A percentile compares a stretch with the other conserved stretches of the same genome.
Evolutionary conservation across 140 eudicot species (phyloP).

Genomic region (Oenanthe javanica): DNA sequence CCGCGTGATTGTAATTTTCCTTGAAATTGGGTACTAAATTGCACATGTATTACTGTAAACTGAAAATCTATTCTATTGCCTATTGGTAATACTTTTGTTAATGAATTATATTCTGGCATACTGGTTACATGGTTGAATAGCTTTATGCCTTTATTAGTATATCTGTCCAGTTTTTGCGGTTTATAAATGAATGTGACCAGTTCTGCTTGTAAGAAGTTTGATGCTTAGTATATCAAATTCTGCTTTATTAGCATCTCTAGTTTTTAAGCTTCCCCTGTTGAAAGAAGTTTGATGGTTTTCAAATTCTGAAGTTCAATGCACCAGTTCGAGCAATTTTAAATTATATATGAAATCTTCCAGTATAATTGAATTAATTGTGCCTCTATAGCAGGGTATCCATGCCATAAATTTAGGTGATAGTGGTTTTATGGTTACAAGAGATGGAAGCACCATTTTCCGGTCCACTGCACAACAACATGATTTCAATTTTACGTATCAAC

Average conservation of each 20-base stretch:
- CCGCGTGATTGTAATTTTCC: background rate
- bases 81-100: background rate
- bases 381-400: slow-evolving; percentile 59
- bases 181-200: too few relatives aligned
- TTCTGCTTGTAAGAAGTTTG: too few relatives aligned
- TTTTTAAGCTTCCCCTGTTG: background rate
- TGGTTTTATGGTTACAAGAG: slow-evolving; percentile 89
- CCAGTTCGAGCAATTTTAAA: background rate
- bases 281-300: background rate
- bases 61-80: background rate
- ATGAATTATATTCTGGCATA: background rate
- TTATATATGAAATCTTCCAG: background rate
- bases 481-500: slow-evolving; percentile 91
- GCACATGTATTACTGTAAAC: background rate
- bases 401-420: slow-evolving; percentile 96
- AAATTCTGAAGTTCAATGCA: background rate
- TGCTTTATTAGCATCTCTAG: too few relatives aligned
- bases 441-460: slow-evolving; percentile 81
- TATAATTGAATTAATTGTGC: background rate
- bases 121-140: background rate
- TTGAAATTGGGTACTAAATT: background rate
- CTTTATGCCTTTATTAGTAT: background rate
- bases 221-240: too few relatives aligned
- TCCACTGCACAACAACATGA: slow-evolving; percentile 96
- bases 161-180: background rate